Evolutionary conservation across 2,329 filamentous ascomycete species (phyloP), one percentile per base, ranked within the genome.

Genomic region (Rutstroemia sp.): DNA sequence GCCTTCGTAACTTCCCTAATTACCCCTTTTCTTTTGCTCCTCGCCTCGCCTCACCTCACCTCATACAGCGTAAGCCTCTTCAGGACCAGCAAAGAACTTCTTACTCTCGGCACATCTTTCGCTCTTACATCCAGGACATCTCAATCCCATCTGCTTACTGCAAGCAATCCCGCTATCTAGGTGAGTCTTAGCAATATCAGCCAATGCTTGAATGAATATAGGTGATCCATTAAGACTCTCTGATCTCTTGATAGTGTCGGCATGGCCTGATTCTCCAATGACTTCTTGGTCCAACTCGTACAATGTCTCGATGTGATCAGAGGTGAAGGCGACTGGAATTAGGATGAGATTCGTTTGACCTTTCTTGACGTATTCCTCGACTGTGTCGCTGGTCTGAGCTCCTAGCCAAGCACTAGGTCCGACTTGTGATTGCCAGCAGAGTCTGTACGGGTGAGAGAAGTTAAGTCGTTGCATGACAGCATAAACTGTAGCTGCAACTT

Each of bases 371-470:
- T 96, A 95, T 58, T 90, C 81, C 68, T 92, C 84, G 10, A 99
- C 94, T 0, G 92, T 92, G 63, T 87, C 84, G 58, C 86, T 85
- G 0, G 94, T 99, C 72, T 99, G 94, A 10, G 94, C 92, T 21
- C 94, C 94, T 8, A 99, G 79, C 94, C 94, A 99, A 19, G 94
- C 88, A 27, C 87, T 89, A 0, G 95, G 94, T 7, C 95, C 94
- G 61, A 99, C 94, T 73, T 99, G 94, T 5, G 92, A 96, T 72
- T 99, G 94, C 94, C 94, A 99, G 68, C 92, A 94, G 17, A 99
- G 78, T 54, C 94, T 86, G 73, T 96, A 97, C 5, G 88, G 89
- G 73, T 99, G 94, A 59, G 83, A 86, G 73, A 94, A 91, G 34
- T 86, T 86, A 14, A 99, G 79, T 49, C 89, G 81, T 70, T 95